phyloP scores from a whole-genome alignment of 352 stramenopile species.

The Globisporangium polare region DNA sequence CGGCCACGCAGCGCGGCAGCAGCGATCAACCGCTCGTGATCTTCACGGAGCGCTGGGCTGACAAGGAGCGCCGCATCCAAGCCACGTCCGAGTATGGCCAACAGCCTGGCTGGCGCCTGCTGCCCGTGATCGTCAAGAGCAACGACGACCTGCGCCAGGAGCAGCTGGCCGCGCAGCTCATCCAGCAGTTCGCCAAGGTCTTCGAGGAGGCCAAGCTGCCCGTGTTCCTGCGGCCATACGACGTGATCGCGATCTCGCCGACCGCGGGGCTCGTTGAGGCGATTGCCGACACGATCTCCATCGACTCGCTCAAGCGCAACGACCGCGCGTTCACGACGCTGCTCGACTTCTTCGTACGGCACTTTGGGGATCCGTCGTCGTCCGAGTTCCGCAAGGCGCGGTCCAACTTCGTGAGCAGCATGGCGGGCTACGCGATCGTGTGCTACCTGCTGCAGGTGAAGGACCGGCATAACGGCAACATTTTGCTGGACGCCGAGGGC shows the following conservation, averaged over 20 bases:
- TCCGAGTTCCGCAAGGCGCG: slow-evolving; percentile 73
- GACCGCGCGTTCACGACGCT: slow-evolving; percentile 90
- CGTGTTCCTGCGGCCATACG: slow-evolving; percentile 94
- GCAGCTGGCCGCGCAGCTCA: slow-evolving; percentile 96
- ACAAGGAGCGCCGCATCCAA: slow-evolving; percentile 92
- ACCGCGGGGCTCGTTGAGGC: slow-evolving; percentile 95
- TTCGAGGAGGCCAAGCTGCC: slow-evolving; percentile 93
- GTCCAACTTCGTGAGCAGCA: slow-evolving; percentile 84
- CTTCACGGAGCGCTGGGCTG: slow-evolving; percentile 95
- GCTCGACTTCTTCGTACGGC: slow-evolving; percentile 92
- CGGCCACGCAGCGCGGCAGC: slow-evolving; percentile 9
- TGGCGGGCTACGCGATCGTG: slow-evolving; percentile 92
- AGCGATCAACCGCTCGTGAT: slow-evolving; percentile 60
- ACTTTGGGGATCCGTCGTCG: slow-evolving; percentile 85
- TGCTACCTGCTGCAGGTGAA: slow-evolving; percentile 98
- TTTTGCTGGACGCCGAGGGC: slow-evolving; percentile 94
- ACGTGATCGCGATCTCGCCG: slow-evolving; percentile 93
- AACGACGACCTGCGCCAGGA: slow-evolving; percentile 98
- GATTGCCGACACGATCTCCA: slow-evolving; percentile 95
- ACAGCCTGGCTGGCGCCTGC: slow-evolving; percentile 85
- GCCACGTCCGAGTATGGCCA: slow-evolving; percentile 82
- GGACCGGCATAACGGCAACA: slow-evolving; percentile 98
- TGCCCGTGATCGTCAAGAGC: slow-evolving; percentile 97
- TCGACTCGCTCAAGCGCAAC: slow-evolving; percentile 98
- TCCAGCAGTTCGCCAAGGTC: slow-evolving; percentile 92